phyloP scores from a whole-genome alignment of 179 eudicot genomes.

The Spinacia oleracea region DNA sequence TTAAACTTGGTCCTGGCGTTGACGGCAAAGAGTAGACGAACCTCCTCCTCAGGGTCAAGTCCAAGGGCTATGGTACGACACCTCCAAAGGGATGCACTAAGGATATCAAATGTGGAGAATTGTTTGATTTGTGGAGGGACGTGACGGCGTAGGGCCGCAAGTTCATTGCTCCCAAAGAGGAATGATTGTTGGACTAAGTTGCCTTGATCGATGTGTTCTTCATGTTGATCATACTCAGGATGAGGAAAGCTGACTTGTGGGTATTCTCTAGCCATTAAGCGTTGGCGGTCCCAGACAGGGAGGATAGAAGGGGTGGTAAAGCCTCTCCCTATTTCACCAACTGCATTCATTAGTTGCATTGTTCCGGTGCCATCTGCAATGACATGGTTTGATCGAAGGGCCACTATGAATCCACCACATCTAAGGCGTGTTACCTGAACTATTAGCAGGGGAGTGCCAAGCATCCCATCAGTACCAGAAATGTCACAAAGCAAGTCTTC shows the following conservation, averaged over 20 bases:
- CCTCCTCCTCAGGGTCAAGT: conserved; percentile 40
- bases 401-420: conserved; percentile 56
- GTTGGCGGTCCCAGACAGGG: conserved; percentile 61
- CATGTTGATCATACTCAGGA: conserved; percentile 43
- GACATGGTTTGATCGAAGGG: conserved; percentile 47
- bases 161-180: conserved; percentile 46
- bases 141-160: conserved; percentile 38
- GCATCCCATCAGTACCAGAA: conserved; percentile 42
- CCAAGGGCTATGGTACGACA: conserved; percentile 53
- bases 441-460: conserved; percentile 43
- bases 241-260: conserved; percentile 49
- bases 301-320: conserved; percentile 29
- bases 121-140: conserved; percentile 32
- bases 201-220: neutral
- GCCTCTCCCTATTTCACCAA: conserved; percentile 55
- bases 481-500: conserved; percentile 52
- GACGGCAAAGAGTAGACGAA: conserved; percentile 25
- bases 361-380: conserved; percentile 45
- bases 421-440: conserved; percentile 55
- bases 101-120: conserved; percentile 53
- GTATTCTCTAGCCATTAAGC: conserved; percentile 41
- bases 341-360: conserved; percentile 41
- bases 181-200: conserved; percentile 47
- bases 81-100: conserved; percentile 52
- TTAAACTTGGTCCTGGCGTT: conserved; percentile 26